Base-by-base conservation (phyloP, 345 rosid genomes). In the Salix dunnii region DNA sequence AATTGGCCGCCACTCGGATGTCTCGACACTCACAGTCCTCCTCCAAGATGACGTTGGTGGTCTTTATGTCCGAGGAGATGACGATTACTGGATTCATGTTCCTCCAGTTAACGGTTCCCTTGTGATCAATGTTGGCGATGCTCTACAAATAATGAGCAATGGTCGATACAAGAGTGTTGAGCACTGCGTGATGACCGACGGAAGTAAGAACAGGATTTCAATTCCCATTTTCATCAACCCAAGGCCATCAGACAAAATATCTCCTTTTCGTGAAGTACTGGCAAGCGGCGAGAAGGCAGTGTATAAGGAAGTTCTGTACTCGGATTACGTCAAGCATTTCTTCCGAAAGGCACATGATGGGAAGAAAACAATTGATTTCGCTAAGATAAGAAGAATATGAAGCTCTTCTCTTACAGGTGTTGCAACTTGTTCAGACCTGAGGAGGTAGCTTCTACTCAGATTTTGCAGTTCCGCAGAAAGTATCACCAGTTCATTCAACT, bases 1-100 rank as follows among this genome's bases (percentile, higher is more conserved):
- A 6, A 81, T 82, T 51, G 81, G 82, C 14, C 85, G 84, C 7
- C 88, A 85, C 73, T 83, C 86, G 2, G 88, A 87, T 69, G 78
- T 83, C 48, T 83, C 85, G 2, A 66, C 83, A 0, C 79, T 83
- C 73, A 85, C 88, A 21, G 61, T 80, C 46, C 87, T 87, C 42
- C 78, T 83, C 18, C 88, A 87, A 60, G 85, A 85, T 33, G 82
- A 74, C 13, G 66, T 85, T 5, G 88, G 90, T 14, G 90, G 90
- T 1, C 83, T 83, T 18, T 84, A 87, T 28, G 84, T 87, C 2
- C 88, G 84, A 40, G 82, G 78, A 35, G 61, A 70, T 8, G 82
- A 83, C 58, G 82, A 70, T 2, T 55, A 33, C 66, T 82, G 84
- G 82, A 78, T 78, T 30, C 76, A 65, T 21, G 79, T 78, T 36